Percentiles rank a stretch among this genome's conserved stretches.
Conservation (phyloP, 768 basidiomycete genomes). For the Epithele typhae region DNA sequence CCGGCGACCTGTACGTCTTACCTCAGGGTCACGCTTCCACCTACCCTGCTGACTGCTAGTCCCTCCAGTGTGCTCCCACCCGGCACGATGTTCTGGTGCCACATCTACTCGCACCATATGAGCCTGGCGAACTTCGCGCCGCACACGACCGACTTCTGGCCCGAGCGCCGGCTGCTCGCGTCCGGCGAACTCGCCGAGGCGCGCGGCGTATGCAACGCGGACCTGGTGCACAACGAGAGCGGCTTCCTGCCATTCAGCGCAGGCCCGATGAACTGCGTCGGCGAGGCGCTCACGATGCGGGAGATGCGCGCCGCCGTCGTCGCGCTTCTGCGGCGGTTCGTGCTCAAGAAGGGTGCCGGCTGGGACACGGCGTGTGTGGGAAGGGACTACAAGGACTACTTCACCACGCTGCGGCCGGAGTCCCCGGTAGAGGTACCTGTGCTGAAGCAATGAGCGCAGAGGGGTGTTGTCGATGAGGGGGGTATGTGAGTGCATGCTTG, state of each 20-base stretch:
- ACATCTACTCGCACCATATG: conserved; percentile 38
- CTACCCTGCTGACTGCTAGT: background rate
- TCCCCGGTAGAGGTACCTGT: conserved; percentile 18
- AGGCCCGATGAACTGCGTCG: conserved; percentile 48
- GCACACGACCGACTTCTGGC: conserved; percentile 34
- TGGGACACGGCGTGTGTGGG: conserved; percentile 25
- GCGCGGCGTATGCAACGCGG: too few species aligned
- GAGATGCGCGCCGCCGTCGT: conserved; percentile 29
- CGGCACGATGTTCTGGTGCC: conserved; percentile 24
- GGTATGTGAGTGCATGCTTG: too few species aligned
- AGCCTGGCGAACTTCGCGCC: conserved; percentile 43
- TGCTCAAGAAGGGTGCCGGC: conserved; percentile 25
- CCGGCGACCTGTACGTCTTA: conserved; percentile 30
- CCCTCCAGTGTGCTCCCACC: conserved; percentile 14
- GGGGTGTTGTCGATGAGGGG: too few species aligned
- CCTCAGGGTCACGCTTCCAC: background rate
- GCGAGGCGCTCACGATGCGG: conserved; percentile 38
- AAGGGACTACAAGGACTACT: conserved; percentile 24
- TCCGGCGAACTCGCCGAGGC: background rate
- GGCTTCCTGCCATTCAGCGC: conserved; percentile 40
- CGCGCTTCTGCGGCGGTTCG: conserved; percentile 30
- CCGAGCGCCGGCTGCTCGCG: conserved; percentile 36
- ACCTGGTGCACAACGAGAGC: conserved; percentile 22
- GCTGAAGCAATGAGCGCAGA: too few species aligned
- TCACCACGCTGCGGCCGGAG: conserved; percentile 23